These are phyloP conservation scores for Backusella sp. DNA, from an alignment of 192 early-diverging fungal species.

Conservation along the genomic window DNA sequence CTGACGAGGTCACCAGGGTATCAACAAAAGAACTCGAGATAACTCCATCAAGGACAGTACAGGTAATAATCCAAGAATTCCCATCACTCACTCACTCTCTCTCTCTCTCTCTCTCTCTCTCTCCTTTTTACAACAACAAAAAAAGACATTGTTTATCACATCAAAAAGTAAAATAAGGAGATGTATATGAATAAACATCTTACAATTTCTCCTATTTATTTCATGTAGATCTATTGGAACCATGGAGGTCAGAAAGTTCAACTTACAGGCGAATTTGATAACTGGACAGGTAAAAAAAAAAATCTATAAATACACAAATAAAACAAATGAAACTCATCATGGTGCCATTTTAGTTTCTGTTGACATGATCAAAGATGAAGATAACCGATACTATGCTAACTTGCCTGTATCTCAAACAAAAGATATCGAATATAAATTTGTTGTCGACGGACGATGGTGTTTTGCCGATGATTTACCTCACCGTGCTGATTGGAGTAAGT, in stretches of 20 bases:
- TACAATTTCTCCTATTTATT: not conserved
- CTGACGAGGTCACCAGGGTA: not conserved
- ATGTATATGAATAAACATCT: not conserved
- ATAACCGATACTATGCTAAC: conserved; percentile 1
- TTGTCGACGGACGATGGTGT: conserved; percentile 40
- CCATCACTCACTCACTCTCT: not conserved
- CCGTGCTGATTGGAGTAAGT: conserved; percentile 23
- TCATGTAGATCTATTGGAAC: conserved; percentile 33
- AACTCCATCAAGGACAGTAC: not conserved
- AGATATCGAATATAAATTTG: conserved; percentile 39
- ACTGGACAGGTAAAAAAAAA: conserved; percentile 34
- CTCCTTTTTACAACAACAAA: not conserved
- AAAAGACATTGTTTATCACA: not conserved
- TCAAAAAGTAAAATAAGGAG: not conserved
- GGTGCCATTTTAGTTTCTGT: not conserved
- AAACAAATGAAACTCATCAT: not conserved
- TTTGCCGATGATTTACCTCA: conserved; percentile 36
- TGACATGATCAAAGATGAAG: conserved; percentile 3
- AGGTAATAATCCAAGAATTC: not conserved
- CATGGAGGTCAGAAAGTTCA: conserved; percentile 36
- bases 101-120: not conserved
- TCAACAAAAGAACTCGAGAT: not conserved
- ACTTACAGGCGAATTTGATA: conserved; percentile 39
- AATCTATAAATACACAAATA: not conserved
- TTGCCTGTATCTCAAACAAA: conserved; percentile 18